Evolutionary conservation across 2,329 filamentous ascomycete species (phyloP), one percentile per base, ranked within the genome.

Genomic region (Tothia fuscella): DNA sequence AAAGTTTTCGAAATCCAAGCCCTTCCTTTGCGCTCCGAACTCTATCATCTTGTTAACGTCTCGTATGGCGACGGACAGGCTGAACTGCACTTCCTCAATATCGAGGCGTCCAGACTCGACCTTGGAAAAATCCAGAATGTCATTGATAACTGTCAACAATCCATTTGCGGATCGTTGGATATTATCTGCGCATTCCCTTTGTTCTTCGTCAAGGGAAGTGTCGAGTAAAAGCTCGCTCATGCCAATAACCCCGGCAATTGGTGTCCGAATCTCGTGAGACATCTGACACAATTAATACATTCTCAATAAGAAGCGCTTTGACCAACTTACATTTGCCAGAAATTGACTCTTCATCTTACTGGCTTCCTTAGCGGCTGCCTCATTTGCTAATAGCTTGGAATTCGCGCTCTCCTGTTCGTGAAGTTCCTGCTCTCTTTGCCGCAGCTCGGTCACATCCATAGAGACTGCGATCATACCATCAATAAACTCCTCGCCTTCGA

Each of bases 51-150:
- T 86, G 40, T 78, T 82, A 16, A 91, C 83, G 54, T 93, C 86
- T 35, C 78, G 71, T 5, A 88, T 74, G 10, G 86, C 76, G 1
- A 84, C 68, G 0, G 78, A 78, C 2, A 87, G 65, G 21, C 79
- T 84, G 51, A 88, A 89, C 47, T 85, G 81, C 0, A 87, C 81
- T 51, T 87, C 80, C 58, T 87, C 82, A 30, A 88, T 80, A 47
- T 87, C 82, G 16, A 88, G 61, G 6, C 79, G 70, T 3, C 83
- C 82, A 6, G 80, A 84, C 55, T 88, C 83, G 2, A 86, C 79
- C 57, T 93, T 93, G 3, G 84, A 91, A 56, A 93, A 88, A 59
- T 93, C 86, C 2, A 93, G 66, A 42, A 93, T 93, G 52, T 93
- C 86, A 53, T 93, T 93, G 59, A 93, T 93, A 30, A 93, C 81